These are phyloP conservation scores for Cercophora sp. DNA, from an alignment of 495 filamentous ascomycete genomes.

Conservation along the genomic window DNA sequence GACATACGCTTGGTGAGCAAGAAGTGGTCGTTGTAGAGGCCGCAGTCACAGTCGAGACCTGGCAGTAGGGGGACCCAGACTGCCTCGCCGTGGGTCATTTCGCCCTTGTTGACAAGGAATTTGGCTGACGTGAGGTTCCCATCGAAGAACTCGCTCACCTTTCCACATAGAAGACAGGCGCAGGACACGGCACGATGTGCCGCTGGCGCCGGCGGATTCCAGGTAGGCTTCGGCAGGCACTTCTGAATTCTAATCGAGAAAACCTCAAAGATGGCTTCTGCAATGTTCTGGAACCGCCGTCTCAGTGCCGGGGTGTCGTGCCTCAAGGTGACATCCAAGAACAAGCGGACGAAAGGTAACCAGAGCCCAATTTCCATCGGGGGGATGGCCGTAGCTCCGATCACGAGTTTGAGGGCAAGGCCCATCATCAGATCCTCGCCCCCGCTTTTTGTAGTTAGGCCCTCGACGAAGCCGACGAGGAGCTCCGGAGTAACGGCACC, in stretches of 20 bases:
- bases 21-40: too few relatives aligned
- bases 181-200: neutral
- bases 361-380: neutral
- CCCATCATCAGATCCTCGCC: neutral
- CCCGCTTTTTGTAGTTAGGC: neutral
- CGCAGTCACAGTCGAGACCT: neutral
- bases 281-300: neutral
- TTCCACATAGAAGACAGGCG: neutral
- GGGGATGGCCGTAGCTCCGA: neutral
- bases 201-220: neutral
- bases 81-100: neutral
- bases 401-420: neutral
- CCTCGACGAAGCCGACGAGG: constrained; percentile 5
- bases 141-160: neutral
- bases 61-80: neutral
- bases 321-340: neutral
- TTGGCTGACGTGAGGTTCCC: too few relatives aligned
- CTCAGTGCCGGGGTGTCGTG: neutral
- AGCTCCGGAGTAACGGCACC: too few relatives aligned
- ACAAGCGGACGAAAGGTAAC: neutral
- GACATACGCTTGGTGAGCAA: too few relatives aligned
- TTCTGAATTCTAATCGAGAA: neutral
- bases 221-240: neutral
- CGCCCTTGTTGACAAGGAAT: neutral
- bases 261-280: neutral